Percentiles rank a stretch among this genome's conserved stretches.
Conservation (phyloP, 164 flowering plant genomes). For the Aristolochia fimbriata region DNA sequence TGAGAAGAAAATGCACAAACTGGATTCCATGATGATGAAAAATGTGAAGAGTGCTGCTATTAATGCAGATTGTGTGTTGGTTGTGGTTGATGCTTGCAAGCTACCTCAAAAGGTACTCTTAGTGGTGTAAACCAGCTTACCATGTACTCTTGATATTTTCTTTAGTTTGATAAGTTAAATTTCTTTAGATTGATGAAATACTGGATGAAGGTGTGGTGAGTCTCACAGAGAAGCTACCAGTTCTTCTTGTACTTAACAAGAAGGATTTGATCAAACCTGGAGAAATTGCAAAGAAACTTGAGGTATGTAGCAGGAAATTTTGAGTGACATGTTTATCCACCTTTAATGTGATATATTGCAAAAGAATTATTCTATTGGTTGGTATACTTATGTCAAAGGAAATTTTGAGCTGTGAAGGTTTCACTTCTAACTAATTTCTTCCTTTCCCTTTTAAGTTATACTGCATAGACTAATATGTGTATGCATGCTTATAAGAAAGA, state of each 20-base stretch:
- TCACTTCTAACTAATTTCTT: too few species aligned
- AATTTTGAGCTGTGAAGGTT: too few species aligned
- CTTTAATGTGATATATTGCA: too few species aligned
- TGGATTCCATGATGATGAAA: constrained; percentile 98
- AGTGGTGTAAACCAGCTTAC: background rate
- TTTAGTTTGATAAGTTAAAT: constrained; percentile 1
- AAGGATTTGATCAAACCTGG: constrained; percentile 95
- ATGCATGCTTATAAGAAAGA: too few species aligned
- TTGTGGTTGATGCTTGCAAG: constrained; percentile 91
- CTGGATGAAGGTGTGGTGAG: constrained; percentile 68
- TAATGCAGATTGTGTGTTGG: constrained; percentile 85
- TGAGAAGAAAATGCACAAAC: constrained; percentile 87
- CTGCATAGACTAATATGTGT: too few species aligned
- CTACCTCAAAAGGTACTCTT: constrained; percentile 65
- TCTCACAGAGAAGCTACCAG: constrained; percentile 51
- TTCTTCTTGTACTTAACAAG: constrained; percentile 79
- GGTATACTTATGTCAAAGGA: too few species aligned
- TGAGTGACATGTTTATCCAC: too few species aligned
- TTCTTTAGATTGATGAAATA: constrained; percentile 70
- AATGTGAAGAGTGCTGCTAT: constrained; percentile 83
- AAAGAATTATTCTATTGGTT: too few species aligned
- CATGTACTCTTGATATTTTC: background rate
- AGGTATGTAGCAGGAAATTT: constrained; percentile 35
- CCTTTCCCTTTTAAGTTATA: too few species aligned
- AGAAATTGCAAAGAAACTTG: constrained; percentile 85